These are phyloP conservation scores for Xerophyta viscosa DNA, from an alignment of 106 monocot species.

Conservation along the genomic window DNA sequence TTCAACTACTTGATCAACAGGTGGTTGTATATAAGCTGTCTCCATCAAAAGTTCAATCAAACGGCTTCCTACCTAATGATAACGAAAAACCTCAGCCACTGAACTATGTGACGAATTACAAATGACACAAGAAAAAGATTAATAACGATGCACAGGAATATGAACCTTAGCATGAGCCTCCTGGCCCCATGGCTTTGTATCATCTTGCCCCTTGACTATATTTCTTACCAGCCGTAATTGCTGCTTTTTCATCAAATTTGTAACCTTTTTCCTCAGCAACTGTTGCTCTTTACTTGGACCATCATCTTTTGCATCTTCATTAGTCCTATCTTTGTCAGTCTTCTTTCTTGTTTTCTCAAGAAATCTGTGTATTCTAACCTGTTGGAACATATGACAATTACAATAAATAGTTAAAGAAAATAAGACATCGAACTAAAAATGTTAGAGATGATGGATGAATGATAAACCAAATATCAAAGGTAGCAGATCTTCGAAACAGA, in stretches of 20 bases:
- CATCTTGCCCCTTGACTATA: slow-evolving; percentile 73
- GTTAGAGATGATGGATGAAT: no score
- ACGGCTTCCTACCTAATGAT: slow-evolving; percentile 81
- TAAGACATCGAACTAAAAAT: no score
- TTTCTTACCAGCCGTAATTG: slow-evolving; percentile 58
- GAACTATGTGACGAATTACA: background rate
- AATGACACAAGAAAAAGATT: background rate
- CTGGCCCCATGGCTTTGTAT: slow-evolving; percentile 70
- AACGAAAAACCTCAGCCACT: background rate
- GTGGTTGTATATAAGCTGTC: slow-evolving; percentile 87
- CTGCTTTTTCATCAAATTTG: slow-evolving; percentile 76
- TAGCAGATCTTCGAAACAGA: no score
- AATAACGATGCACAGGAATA: background rate
- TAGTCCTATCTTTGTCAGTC: slow-evolving; percentile 18
- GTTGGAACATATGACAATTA: slow-evolving; percentile 3
- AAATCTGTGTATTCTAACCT: slow-evolving; percentile 80
- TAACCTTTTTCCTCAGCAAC: slow-evolving; percentile 70
- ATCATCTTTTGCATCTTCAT: slow-evolving; percentile 24
- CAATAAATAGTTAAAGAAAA: no score
- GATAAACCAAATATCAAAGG: no score
- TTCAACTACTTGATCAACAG: slow-evolving; percentile 62
- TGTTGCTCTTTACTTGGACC: slow-evolving; percentile 43
- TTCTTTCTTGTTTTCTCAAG: slow-evolving; percentile 80
- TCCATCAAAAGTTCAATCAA: slow-evolving; percentile 85
- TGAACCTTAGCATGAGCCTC: slow-evolving; percentile 76